A percentile compares a stretch with the other conserved stretches of the same genome.
Evolutionary conservation across 805 yeast genomes (phyloP).

Genomic region (Hyphopichia homilentoma): DNA sequence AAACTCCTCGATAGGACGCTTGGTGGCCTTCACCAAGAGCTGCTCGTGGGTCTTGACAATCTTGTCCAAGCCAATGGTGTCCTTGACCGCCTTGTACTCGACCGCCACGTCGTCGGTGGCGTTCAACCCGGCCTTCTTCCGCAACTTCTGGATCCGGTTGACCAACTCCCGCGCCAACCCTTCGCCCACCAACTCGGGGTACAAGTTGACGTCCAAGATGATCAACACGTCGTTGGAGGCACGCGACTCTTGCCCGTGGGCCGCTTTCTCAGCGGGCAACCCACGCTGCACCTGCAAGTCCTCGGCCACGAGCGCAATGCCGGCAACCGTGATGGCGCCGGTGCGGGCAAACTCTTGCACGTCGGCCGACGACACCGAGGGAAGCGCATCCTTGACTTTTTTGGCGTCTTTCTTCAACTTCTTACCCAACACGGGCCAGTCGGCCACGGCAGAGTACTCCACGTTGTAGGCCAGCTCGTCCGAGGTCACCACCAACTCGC

Average conservation of each 20-base stretch:
- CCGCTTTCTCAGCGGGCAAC: constrained; percentile 61
- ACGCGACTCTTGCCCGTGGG: constrained; percentile 79
- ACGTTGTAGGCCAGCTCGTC: constrained; percentile 93
- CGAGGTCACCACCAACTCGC: constrained; percentile 80
- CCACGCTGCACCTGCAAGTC: constrained; percentile 91
- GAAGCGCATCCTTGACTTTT: constrained; percentile 92
- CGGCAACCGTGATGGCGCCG: constrained; percentile 82
- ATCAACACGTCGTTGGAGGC: constrained; percentile 86
- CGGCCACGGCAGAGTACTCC: constrained; percentile 91
- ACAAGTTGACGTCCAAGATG: constrained; percentile 81
- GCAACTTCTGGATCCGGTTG: constrained; percentile 94
- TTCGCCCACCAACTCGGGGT: constrained; percentile 86
- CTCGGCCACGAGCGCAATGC: constrained; percentile 80
- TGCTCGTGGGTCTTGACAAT: constrained; percentile 64
- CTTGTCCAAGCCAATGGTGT: constrained; percentile 59
- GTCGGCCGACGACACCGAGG: constrained; percentile 72
- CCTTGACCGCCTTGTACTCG: constrained; percentile 66
- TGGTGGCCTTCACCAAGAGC: constrained; percentile 73
- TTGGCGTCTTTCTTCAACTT: constrained; percentile 92
- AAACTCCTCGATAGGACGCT: constrained; percentile 53
- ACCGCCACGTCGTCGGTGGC: constrained; percentile 94
- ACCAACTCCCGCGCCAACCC: constrained; percentile 95
- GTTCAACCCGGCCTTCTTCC: constrained; percentile 93
- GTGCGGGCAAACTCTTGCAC: constrained; percentile 70
- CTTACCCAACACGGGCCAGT: constrained; percentile 98